Evolutionary conservation across 345 rosid species (phyloP), one percentile per base, ranked within the genome.

Genomic region (Corchorus olitorius): DNA sequence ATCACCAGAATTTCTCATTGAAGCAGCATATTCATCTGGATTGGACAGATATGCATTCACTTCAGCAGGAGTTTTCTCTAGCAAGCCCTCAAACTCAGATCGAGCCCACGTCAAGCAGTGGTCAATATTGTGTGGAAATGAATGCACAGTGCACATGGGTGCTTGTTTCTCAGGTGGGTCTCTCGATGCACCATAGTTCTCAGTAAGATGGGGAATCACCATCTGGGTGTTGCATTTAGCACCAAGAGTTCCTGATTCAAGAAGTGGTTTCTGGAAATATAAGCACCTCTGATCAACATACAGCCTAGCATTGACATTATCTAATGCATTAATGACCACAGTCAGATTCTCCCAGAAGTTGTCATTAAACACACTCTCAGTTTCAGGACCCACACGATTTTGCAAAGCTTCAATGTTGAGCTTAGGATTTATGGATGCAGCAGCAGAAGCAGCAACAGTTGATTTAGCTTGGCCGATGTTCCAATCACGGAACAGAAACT

Each of bases 81-180:
- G 89, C 74, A 93, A 84, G 81, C 99, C 99, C 87, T 95, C 99
- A 78, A 95, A 95, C 84, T 95, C 99, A 37, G 99, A 94, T 62
- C 97, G 94, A 76, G 98, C 98, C 99, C 99, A 94, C 48, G 99
- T 93, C 78, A 94, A 79, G 85, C 99, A 94, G 78, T 94, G 99
- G 75, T 94, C 99, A 70, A 94, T 94, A 78, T 94, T 94, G 88
- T 94, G 98, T 3, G 98, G 98, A 82, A 94, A 94, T 0, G 98
- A 94, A 71, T 94, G 98, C 69, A 94, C 94, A 11, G 99, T 94
- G 84, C 98, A 94, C 99, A 94, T 94, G 22, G 99, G 99, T 13
- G 99, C 99, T 85, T 94, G 99, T 81, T 89, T 94, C 92, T 94
- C 99, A 4, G 99, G 99, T 60, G 99, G 99, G 62, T 94, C 99